A percentile compares a stretch with the other conserved stretches of the same genome.
These are phyloP conservation scores for Xylaria sp. DNA, from an alignment of 2,329 filamentous ascomycete genomes.

Conservation along the genomic window DNA sequence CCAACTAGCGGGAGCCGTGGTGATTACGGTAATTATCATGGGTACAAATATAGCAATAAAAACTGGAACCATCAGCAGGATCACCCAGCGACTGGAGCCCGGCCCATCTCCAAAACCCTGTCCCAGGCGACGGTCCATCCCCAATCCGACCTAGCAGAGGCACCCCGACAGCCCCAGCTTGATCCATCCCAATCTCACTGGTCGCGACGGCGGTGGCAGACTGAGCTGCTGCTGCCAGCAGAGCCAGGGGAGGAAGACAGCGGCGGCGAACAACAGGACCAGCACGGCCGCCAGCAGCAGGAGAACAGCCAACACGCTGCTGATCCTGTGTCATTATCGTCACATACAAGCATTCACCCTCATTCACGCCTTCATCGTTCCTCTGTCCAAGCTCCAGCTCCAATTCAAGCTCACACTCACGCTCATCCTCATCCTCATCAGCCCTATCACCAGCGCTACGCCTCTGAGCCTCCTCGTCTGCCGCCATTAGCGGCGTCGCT, in stretches of 20 bases:
- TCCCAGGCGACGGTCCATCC: slow-evolving; percentile 12
- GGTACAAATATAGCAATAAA: slow-evolving; percentile 24
- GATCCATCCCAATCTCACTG: slow-evolving; percentile 27
- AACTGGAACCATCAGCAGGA: slow-evolving; percentile 17
- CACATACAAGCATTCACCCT: slow-evolving; percentile 3
- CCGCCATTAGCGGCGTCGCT: slow-evolving; percentile 24
- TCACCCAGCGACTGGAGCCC: not conserved
- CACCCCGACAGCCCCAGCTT: slow-evolving; percentile 16
- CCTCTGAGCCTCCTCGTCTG: slow-evolving; percentile 29
- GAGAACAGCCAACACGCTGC: slow-evolving; percentile 1
- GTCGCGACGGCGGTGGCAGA: slow-evolving; percentile 11
- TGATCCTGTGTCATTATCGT: not conserved
- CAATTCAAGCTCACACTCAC: too few relatives aligned
- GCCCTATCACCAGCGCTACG: not conserved
- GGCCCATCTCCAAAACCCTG: slow-evolving; percentile 12
- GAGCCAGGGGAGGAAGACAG: too few relatives aligned
- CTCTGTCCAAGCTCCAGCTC: too few relatives aligned
- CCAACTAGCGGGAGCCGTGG: not conserved
- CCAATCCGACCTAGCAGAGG: slow-evolving; percentile 24
- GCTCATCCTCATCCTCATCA: not conserved
- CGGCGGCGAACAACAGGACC: not conserved
- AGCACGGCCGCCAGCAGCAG: not conserved
- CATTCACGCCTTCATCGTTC: not conserved
- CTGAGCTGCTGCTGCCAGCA: too few relatives aligned
- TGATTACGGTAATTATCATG: slow-evolving; percentile 15